Conservation (phyloP, 1,284 basidiomycete species). For the Exobasidium cylindrosporum region DNA sequence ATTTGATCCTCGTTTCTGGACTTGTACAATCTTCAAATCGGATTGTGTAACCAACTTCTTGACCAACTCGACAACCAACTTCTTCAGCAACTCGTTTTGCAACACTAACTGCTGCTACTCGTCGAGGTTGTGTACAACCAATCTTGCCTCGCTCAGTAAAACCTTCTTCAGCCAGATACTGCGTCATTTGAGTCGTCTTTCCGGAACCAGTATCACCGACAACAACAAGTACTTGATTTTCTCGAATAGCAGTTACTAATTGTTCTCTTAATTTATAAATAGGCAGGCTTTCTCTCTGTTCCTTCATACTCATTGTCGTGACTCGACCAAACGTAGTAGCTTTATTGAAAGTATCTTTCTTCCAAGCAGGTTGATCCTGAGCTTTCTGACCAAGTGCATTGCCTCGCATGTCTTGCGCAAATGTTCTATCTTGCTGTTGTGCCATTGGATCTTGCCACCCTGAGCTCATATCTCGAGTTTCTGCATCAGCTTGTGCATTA, state of each 20-base stretch:
- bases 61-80: slow-evolving; percentile 90
- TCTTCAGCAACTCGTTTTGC: slow-evolving; percentile 98
- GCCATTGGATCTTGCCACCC: slow-evolving; percentile 99
- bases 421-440: slow-evolving; percentile 75
- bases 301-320: slow-evolving; percentile 83
- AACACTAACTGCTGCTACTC: slow-evolving; percentile 98
- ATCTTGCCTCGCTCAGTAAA: slow-evolving; percentile 83
- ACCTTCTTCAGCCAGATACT: slow-evolving; percentile 85
- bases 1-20: slow-evolving; percentile 97
- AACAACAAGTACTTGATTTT: slow-evolving; percentile 91
- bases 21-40: slow-evolving; percentile 99
- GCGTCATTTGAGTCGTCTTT: slow-evolving; percentile 85
- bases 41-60: slow-evolving; percentile 97
- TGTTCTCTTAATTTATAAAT: slow-evolving; percentile 95
- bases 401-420: slow-evolving; percentile 82
- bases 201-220: slow-evolving; percentile 93
- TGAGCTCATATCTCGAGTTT: slow-evolving; percentile 85
- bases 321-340: slow-evolving; percentile 94
- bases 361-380: slow-evolving; percentile 83
- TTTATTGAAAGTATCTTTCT: slow-evolving; percentile 88
- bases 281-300: slow-evolving; percentile 84
- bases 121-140: slow-evolving; percentile 95
- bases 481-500: slow-evolving; percentile 89
- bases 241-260: slow-evolving; percentile 82
- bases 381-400: slow-evolving; percentile 70